A percentile compares a stretch with the other conserved stretches of the same genome.
Conservation (phyloP, 192 early-diverging fungal genomes). For the Geranomyces michiganensis region DNA sequence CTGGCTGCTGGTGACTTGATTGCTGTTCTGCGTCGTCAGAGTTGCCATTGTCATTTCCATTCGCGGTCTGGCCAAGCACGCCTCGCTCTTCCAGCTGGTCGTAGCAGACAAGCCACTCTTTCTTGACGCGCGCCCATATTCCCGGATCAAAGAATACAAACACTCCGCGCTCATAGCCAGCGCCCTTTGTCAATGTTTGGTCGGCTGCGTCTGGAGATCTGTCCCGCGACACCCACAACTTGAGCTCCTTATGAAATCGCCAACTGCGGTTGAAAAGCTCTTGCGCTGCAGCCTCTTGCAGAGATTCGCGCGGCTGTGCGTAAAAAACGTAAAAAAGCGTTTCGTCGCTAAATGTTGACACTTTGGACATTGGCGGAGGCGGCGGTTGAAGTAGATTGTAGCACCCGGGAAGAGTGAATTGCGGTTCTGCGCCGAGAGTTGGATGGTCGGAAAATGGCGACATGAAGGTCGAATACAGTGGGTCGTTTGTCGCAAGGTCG, state of each 20-base stretch:
- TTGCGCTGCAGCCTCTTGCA: slow-evolving; percentile 91
- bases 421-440: slow-evolving; percentile 73
- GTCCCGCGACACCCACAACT: slow-evolving; percentile 92
- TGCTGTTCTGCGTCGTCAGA: not conserved
- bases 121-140: slow-evolving; percentile 86
- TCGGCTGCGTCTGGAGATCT: slow-evolving; percentile 21
- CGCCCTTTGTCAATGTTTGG: slow-evolving; percentile 29
- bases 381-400: slow-evolving; percentile 55
- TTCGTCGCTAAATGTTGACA: slow-evolving; percentile 80
- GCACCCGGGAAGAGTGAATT: slow-evolving; percentile 82
- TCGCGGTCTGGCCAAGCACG: not conserved
- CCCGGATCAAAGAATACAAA: slow-evolving; percentile 94
- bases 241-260: slow-evolving; percentile 95
- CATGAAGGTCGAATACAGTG: slow-evolving; percentile 83
- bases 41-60: not conserved
- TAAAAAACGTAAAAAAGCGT: slow-evolving; percentile 99
- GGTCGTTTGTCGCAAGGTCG: slow-evolving; percentile 47
- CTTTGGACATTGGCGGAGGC: slow-evolving; percentile 70
- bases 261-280: slow-evolving; percentile 93
- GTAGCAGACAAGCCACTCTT: slow-evolving; percentile 85
- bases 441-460: slow-evolving; percentile 86
- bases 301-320: slow-evolving; percentile 86
- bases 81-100: slow-evolving; percentile 87
- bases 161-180: slow-evolving; percentile 74
- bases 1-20: too few species aligned